Conservation (phyloP, 163 green algal genomes). For the Prototheca wickerhamii region DNA sequence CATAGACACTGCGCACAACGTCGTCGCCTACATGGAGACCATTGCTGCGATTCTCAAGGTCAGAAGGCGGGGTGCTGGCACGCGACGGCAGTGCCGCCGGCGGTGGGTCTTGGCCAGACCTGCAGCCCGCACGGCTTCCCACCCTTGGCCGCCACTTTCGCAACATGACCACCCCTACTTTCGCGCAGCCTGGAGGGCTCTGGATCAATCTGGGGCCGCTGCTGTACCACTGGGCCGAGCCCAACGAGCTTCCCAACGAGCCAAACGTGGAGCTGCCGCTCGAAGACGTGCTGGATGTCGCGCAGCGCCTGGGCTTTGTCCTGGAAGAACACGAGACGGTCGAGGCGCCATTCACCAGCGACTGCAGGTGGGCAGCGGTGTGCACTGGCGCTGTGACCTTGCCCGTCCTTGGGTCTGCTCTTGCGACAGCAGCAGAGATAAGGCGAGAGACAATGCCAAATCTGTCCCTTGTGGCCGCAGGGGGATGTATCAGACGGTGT, state of each 20-base stretch:
- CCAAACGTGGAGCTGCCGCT: conserved; percentile 72
- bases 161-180: neutral
- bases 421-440: neutral
- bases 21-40: conserved; percentile 87
- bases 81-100: neutral
- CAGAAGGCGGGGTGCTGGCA: neutral
- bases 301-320: conserved; percentile 24
- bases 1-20: conserved; percentile 95
- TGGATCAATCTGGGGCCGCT: conserved; percentile 94
- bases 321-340: conserved; percentile 22
- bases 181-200: conserved; percentile 44
- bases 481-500: neutral
- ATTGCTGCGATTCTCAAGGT: conserved; percentile 47
- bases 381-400: too few relatives aligned
- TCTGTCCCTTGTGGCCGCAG: neutral
- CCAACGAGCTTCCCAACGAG: conserved; percentile 24
- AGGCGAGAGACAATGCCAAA: neutral
- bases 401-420: too few relatives aligned
- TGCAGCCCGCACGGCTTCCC: neutral
- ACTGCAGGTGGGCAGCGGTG: too few relatives aligned
- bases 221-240: conserved; percentile 91
- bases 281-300: conserved; percentile 64
- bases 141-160: neutral
- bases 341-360: conserved; percentile 20
- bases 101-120: neutral